Evolutionary conservation across 1,139 yeast genomes (phyloP).

Genomic region (Starmera stellimalicola): DNA sequence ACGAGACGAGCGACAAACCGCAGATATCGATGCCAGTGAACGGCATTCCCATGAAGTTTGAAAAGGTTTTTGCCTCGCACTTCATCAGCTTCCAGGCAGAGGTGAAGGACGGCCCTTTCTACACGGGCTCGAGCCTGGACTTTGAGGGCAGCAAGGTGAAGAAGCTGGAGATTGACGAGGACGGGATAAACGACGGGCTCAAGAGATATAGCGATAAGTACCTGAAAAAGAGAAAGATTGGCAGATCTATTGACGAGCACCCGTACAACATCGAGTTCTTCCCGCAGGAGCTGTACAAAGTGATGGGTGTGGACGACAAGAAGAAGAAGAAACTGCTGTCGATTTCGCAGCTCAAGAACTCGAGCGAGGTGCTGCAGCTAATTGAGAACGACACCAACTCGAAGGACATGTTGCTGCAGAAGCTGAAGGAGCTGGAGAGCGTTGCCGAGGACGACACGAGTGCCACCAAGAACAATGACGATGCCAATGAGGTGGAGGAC

Average conservation of each 20-base stretch:
- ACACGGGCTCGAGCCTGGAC: conserved; percentile 44
- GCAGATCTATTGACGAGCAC: conserved; percentile 72
- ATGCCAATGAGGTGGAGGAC: conserved; percentile 25
- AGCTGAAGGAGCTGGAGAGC: conserved; percentile 51
- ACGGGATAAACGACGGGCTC: conserved; percentile 47
- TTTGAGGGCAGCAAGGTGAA: conserved; percentile 17
- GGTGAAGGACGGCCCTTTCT: conserved; percentile 70
- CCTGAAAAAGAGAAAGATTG: conserved; percentile 63
- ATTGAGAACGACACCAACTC: conserved; percentile 24
- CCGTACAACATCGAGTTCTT: conserved; percentile 67
- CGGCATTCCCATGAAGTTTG: conserved; percentile 46
- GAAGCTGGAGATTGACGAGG: conserved; percentile 22
- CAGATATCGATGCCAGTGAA: conserved; percentile 54
- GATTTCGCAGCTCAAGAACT: conserved; percentile 35
- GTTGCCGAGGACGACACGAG: conserved; percentile 37
- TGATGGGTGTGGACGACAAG: conserved; percentile 58
- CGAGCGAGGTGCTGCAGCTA: conserved; percentile 20
- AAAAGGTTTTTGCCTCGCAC: conserved; percentile 55
- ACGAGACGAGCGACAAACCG: conserved; percentile 14
- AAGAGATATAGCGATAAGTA: conserved; percentile 69
- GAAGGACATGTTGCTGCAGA: conserved; percentile 41
- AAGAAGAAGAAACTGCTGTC: conserved; percentile 44
- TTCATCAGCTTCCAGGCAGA: conserved; percentile 47
- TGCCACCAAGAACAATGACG: conserved; percentile 29
- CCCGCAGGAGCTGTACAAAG: conserved; percentile 71